Base-by-base conservation (phyloP, 805 yeast species). In the Teunomyces panamensis region DNA sequence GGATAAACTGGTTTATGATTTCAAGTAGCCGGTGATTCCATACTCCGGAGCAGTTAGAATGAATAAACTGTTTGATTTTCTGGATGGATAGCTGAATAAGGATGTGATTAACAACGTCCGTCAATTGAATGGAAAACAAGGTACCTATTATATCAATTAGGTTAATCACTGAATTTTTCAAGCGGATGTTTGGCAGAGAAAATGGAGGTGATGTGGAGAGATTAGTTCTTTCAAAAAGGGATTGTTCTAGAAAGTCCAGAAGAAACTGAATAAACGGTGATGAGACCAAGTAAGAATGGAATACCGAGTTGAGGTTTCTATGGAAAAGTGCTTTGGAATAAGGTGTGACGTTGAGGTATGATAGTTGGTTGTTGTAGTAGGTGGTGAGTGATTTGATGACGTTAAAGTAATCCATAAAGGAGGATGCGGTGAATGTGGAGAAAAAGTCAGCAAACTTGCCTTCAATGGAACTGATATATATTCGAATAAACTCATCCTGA, bases 21-120 rank as follows among this genome's bases (percentile, higher is more conserved):
- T 54, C 53, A 11, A 77, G 55, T 1, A 68, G 55, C 0, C 75
- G 73, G n/a, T 37, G 51, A 41, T 66, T 55, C 81, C 81, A 79
- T 1, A 60, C 59, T 1, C 51, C 52, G 1, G 68, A 47, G 50
- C 76, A 74, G 10, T 58, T 55, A 4, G 30, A 37, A 1, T 49
- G 43, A 5, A 77, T 64, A 48, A 64, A 63, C 4, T 49, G 41
- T 24, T 57, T 60, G n/a, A 80, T 73, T 32, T 64, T 64, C 3
- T 53, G 52, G 7, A 69, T 68, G 1, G 79, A 65, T 8, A 77
- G 52, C 14, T 67, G 62, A 9, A 77, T 65, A 3, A 78, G 56
- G 3, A 61, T 56, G 24, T 55, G 50, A 50, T 65, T 59, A 24
- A 66, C 45, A 32, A 59, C 62, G 36, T 60, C 51, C 0, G 46